Conservation (phyloP, 108 stramenopile species). For the Nitzschia putrida region DNA sequence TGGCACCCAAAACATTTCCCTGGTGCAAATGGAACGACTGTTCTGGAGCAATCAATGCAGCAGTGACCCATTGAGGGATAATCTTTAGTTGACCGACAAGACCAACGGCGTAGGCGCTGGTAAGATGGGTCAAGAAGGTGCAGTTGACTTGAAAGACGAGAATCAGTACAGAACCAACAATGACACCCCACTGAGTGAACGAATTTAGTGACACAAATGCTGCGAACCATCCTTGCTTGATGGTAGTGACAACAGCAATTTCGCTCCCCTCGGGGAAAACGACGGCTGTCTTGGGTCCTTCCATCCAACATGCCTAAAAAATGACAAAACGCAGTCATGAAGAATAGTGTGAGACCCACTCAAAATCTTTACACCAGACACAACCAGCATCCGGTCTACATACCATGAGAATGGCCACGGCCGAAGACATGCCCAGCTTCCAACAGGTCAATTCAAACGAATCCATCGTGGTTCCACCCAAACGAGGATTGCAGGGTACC, state of each 20-base stretch:
- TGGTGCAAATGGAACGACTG: conserved; percentile 6
- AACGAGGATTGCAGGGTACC: conserved; percentile 12
- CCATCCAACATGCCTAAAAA: background rate
- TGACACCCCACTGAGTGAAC: conserved; percentile 19
- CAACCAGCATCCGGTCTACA: conserved; percentile 22
- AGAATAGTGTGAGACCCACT: background rate
- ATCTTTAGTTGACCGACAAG: conserved; percentile 43
- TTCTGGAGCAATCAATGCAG: conserved; percentile 8
- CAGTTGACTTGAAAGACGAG: conserved; percentile 45
- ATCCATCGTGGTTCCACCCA: conserved; percentile 25
- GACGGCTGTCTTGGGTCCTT: background rate
- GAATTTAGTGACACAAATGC: conserved; percentile 16
- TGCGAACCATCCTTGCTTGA: conserved; percentile 2
- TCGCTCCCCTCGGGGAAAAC: background rate
- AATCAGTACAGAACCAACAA: conserved; percentile 32
- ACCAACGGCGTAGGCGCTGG: conserved; percentile 37
- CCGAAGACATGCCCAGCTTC: conserved; percentile 24
- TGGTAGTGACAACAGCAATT: background rate
- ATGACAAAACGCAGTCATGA: background rate
- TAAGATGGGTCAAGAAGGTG: conserved; percentile 33
- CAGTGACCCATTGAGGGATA: conserved; percentile 43
- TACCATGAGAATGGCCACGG: conserved; percentile 13
- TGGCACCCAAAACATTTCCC: conserved; percentile 12
- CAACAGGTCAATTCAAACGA: conserved; percentile 40
- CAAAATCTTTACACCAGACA: conserved; percentile 14